Percentiles rank a stretch among this genome's conserved stretches.
These are phyloP conservation scores for Podochytrium sp. DNA, from an alignment of 192 early-diverging fungal species.

Conservation along the genomic window DNA sequence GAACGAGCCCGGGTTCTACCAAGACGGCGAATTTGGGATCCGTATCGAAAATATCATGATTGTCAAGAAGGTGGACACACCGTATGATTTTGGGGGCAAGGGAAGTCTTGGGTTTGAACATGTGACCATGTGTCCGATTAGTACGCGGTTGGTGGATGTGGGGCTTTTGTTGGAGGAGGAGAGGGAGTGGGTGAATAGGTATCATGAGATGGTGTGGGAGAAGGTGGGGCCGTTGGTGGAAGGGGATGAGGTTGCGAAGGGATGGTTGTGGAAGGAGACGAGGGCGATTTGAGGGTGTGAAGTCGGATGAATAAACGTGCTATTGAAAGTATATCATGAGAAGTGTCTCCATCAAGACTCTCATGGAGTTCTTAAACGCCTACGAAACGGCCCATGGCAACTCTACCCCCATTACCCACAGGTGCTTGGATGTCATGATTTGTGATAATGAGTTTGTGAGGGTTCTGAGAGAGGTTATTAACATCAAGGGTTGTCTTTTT, in stretches of 20 bases:
- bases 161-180: conserved; percentile 75
- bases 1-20: conserved; percentile 97
- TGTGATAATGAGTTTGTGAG: no score
- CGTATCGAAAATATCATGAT: conserved; percentile 95
- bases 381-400: no score
- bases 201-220: conserved; percentile 74
- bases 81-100: conserved; percentile 81
- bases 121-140: conserved; percentile 85
- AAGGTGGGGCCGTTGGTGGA: conserved; percentile 82
- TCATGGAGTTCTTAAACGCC: no score
- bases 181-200: conserved; percentile 84
- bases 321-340: no score
- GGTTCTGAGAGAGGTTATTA: no score
- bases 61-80: conserved; percentile 72
- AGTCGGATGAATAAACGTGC: not conserved
- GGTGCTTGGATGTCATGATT: no score
- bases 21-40: conserved; percentile 95
- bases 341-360: no score
- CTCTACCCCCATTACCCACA: no score
- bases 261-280: conserved; percentile 88
- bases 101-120: conserved; percentile 91
- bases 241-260: conserved; percentile 63
- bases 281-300: conserved; percentile 59
- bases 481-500: not conserved
- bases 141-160: conserved; percentile 78